Percentiles rank a stretch among this genome's conserved stretches.
Evolutionary conservation across 1,284 basidiomycete genomes (phyloP).

Genomic region (Irpex sp.): DNA sequence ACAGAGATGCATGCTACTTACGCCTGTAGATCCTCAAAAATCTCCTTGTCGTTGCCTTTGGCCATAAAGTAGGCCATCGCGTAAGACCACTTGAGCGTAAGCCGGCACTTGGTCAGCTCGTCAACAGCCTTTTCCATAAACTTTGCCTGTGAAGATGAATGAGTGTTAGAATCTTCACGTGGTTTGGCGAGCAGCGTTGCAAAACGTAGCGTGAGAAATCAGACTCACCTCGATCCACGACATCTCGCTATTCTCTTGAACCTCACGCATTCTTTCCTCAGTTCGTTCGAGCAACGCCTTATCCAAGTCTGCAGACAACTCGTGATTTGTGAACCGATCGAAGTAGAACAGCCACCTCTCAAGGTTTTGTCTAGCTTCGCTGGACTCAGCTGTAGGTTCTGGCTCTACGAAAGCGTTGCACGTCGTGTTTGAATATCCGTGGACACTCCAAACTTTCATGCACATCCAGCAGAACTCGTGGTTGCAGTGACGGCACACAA

Average conservation of each 20-base stretch:
- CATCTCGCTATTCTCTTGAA: conserved; percentile 53
- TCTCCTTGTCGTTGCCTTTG: conserved; percentile 59
- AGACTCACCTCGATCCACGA: conserved; percentile 64
- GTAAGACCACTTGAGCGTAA: conserved; percentile 70
- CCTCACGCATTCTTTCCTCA: conserved; percentile 68
- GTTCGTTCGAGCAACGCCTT: conserved; percentile 55
- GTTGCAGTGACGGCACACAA: conserved; percentile 54
- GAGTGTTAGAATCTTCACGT: background rate
- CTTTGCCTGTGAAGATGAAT: conserved; percentile 31
- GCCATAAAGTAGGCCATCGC: conserved; percentile 67
- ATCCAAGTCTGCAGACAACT: conserved; percentile 62
- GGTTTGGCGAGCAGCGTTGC: background rate
- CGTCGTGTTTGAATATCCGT: conserved; percentile 58
- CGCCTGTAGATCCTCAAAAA: conserved; percentile 68
- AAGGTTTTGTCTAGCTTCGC: conserved; percentile 50
- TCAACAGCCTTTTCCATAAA: conserved; percentile 66
- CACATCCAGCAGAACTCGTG: conserved; percentile 74
- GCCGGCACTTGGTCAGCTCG: conserved; percentile 49
- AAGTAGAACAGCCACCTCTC: conserved; percentile 69
- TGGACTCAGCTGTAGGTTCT: conserved; percentile 43
- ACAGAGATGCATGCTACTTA: conserved; percentile 16
- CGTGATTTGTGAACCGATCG: conserved; percentile 67
- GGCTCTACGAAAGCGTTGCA: conserved; percentile 69
- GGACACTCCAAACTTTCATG: conserved; percentile 61
- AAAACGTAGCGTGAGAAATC: background rate